Conservation (phyloP, 768 basidiomycete genomes). For the Boletus coccyginus region DNA sequence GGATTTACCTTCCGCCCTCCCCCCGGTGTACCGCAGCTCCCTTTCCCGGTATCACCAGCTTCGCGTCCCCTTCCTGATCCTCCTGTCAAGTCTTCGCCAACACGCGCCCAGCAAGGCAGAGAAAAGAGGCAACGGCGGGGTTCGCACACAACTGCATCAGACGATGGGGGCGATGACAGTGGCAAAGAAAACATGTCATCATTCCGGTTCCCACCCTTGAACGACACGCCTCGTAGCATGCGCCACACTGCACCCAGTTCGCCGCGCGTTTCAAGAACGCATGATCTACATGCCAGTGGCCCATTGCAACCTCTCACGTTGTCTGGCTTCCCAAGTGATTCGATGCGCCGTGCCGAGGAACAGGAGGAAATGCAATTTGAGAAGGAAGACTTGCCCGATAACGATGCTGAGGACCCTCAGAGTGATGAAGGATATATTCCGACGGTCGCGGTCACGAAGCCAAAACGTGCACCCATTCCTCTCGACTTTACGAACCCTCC, state of each 20-base stretch:
- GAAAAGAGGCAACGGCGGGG: constrained; percentile 74
- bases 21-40: constrained; percentile 58
- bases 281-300: constrained; percentile 19
- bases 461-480: constrained; percentile 73
- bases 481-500: constrained; percentile 70
- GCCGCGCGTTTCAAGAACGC: constrained; percentile 32
- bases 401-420: constrained; percentile 9
- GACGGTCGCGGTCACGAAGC: constrained; percentile 24
- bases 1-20: constrained; percentile 79
- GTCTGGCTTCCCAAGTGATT: constrained; percentile 52
- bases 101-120: constrained; percentile 56
- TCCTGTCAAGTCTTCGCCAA: constrained; percentile 24
- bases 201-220: constrained; percentile 68
- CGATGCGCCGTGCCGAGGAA: constrained; percentile 23
- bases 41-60: constrained; percentile 29
- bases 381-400: constrained; percentile 7
- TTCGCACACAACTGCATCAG: constrained; percentile 35
- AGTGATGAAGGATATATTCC: constrained; percentile 18
- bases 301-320: constrained; percentile 55
- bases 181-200: constrained; percentile 60
- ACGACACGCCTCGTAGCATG: constrained; percentile 48
- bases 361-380: constrained; percentile 8
- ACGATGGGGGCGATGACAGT: constrained; percentile 47
- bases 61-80: constrained; percentile 41
- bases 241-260: constrained; percentile 45